Evolutionary conservation across 2,329 filamentous ascomycete species (phyloP).

Genomic region (Davidsoniella eucalypti): DNA sequence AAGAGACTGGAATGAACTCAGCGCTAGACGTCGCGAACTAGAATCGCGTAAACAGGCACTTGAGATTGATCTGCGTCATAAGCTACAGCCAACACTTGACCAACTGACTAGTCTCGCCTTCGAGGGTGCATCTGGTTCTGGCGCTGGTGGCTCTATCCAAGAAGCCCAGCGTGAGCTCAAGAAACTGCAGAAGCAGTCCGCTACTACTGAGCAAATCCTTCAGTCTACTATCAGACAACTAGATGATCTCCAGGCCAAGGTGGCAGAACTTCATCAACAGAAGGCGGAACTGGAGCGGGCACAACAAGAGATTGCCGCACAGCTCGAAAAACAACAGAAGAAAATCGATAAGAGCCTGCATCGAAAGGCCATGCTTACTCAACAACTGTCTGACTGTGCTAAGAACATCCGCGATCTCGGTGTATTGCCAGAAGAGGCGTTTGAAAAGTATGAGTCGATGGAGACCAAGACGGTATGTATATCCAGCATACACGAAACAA

Average conservation of each 20-base stretch:
- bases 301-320: slow-evolving; percentile 57
- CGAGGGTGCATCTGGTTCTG: slow-evolving; percentile 33
- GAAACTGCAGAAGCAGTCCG: slow-evolving; percentile 53
- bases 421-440: slow-evolving; percentile 83
- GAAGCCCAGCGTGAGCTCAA: slow-evolving; percentile 70
- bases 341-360: slow-evolving; percentile 83
- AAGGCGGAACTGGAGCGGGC: slow-evolving; percentile 50
- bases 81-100: slow-evolving; percentile 72
- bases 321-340: slow-evolving; percentile 75
- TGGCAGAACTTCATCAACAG: slow-evolving; percentile 37
- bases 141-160: slow-evolving; percentile 41
- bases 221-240: slow-evolving; percentile 59
- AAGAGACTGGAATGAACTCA: slow-evolving; percentile 60
- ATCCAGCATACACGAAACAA: not conserved
- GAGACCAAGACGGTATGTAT: slow-evolving; percentile 54
- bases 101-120: slow-evolving; percentile 64
- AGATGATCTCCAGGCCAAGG: slow-evolving; percentile 32
- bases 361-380: slow-evolving; percentile 64
- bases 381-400: slow-evolving; percentile 63
- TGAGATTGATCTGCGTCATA: slow-evolving; percentile 78
- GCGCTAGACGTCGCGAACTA: slow-evolving; percentile 55
- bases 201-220: slow-evolving; percentile 50
- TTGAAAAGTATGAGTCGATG: slow-evolving; percentile 75
- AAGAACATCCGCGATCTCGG: slow-evolving; percentile 87
- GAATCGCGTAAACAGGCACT: slow-evolving; percentile 69